phyloP scores from a whole-genome alignment of 73 alveolate species.

The Uronychia setigera region DNA sequence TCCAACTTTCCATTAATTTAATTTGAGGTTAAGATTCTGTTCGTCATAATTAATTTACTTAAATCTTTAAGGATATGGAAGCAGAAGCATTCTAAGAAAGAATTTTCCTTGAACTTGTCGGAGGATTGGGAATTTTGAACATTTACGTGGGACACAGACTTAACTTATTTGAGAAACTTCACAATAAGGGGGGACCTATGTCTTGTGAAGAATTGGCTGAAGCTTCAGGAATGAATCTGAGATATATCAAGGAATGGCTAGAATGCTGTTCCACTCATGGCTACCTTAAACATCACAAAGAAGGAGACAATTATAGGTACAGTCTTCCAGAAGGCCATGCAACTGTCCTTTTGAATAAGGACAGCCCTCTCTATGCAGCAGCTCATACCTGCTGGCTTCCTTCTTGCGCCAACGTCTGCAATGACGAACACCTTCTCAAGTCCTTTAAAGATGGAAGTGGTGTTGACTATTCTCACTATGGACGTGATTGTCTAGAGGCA shows the following conservation, averaged over 20 bases:
- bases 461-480: not conserved
- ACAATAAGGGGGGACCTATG: no score
- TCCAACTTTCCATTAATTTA: no score
- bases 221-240: not conserved
- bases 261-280: not conserved
- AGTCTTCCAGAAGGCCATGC: not conserved
- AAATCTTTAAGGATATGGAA: no score
- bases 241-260: not conserved
- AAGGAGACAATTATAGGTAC: not conserved
- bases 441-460: not conserved
- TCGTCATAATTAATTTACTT: no score
- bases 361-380: not conserved
- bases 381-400: conserved; percentile 2
- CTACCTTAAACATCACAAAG: not conserved
- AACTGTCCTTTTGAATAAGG: not conserved
- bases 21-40: no score
- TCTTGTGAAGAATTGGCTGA: not conserved
- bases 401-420: not conserved
- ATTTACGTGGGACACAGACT: no score
- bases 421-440: not conserved
- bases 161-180: no score
- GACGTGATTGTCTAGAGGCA: not conserved
- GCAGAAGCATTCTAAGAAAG: no score
- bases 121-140: no score
- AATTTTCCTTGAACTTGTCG: no score